These are phyloP conservation scores for Cladophialophora chaetospira DNA, from an alignment of 2,329 filamentous ascomycete genomes.

Conservation along the genomic window DNA sequence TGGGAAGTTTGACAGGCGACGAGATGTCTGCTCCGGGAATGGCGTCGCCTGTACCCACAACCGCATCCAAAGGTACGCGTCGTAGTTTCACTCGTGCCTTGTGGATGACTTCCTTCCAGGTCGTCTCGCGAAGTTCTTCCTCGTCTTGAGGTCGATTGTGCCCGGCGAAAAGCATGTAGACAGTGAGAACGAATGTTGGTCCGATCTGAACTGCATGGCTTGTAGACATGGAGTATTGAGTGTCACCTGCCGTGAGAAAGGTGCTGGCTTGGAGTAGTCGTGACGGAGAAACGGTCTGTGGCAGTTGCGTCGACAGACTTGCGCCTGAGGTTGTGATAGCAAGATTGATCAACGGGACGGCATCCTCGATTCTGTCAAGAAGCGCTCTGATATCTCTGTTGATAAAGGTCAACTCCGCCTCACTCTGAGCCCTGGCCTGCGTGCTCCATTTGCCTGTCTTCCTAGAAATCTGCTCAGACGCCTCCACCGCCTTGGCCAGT, in stretches of 20 bases:
- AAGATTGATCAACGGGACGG: slow-evolving; percentile 86
- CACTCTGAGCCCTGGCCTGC: slow-evolving; percentile 54
- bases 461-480: slow-evolving; percentile 56
- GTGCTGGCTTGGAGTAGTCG: slow-evolving; percentile 90
- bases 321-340: slow-evolving; percentile 94
- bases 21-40: slow-evolving; percentile 37
- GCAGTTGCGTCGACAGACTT: slow-evolving; percentile 76
- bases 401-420: slow-evolving; percentile 68
- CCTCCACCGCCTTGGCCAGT: slow-evolving; percentile 68
- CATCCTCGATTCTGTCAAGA: slow-evolving; percentile 79
- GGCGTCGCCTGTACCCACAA: slow-evolving; percentile 41
- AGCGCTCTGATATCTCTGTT: slow-evolving; percentile 74
- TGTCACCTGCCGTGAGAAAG: slow-evolving; percentile 83
- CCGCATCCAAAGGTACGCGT: slow-evolving; percentile 63
- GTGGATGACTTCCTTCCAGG: slow-evolving; percentile 96
- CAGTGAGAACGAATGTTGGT: slow-evolving; percentile 78
- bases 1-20: slow-evolving; percentile 1
- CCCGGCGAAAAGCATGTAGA: slow-evolving; percentile 93
- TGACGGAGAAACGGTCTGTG: slow-evolving; percentile 83
- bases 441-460: slow-evolving; percentile 42
- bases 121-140: slow-evolving; percentile 64
- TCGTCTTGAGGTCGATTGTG: slow-evolving; percentile 65
- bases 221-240: slow-evolving; percentile 70
- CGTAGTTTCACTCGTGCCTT: slow-evolving; percentile 83
- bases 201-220: slow-evolving; percentile 75